Evolutionary conservation across 257 asterid species (phyloP), one percentile per base, ranked within the genome.

Genomic region (Euphrasia confusa): DNA sequence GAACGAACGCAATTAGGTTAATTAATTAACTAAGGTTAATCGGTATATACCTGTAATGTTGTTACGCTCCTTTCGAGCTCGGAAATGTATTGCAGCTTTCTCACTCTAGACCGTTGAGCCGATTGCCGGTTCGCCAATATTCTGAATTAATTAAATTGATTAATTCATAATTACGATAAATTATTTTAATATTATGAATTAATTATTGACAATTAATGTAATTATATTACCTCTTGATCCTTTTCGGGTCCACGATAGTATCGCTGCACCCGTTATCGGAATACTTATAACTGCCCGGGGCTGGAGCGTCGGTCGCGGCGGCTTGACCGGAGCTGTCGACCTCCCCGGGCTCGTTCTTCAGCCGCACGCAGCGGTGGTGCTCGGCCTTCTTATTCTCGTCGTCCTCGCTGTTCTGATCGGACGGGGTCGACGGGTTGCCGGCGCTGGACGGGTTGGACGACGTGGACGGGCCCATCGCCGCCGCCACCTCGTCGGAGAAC

Each of bases 61-160:
- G 95, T 73, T 26, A 91, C 96, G 65, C 95, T 88, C 74, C 96
- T 81, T 80, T 91, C 98, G 56, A 91, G 95, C 78, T 88, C 96
- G 27, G 96, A 91, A 72, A 91, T 85, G 76, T 91, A 88, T 27
- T 91, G 96, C 14, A 91, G 61, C 54, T 91, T 91, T 71, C 98
- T 83, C 72, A 91, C 96, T 73, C 98, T 80, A 47, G 96, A 91
- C 66, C 98, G 83, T 78, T 84, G 98, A 69, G 98, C 98, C 11
- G 98, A 91, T 74, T 91, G 98, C 42, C 98, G 73, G 57, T 91
- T 91, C 0, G 98, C 98, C 76, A 91, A 74, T 24, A 91, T 88
- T 76, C 96, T 91, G 78, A 56, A 28, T 12, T 12, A 44, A 1
- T 40, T 11, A 4, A 47, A 13, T 47, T 42, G 4, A 37, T 10